Conservation (phyloP, 345 rosid genomes). For the Hypericum perforatum region DNA sequence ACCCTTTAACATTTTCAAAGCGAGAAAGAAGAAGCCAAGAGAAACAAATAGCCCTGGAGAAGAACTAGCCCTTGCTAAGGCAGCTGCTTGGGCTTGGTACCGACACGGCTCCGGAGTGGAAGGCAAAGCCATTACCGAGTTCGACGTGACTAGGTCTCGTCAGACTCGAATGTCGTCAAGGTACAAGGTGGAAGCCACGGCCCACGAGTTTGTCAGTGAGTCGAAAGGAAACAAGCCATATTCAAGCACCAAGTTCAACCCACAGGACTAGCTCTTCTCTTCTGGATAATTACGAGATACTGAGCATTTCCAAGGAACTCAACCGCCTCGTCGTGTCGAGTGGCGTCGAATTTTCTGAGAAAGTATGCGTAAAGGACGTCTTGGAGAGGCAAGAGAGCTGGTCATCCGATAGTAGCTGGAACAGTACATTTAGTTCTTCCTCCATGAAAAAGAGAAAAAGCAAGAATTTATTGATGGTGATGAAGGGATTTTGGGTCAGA, state of each 20-base stretch:
- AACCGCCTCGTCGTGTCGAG: slow-evolving; percentile 22
- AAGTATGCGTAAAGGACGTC: neutral
- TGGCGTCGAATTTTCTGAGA: slow-evolving; percentile 9
- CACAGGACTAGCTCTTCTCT: slow-evolving; percentile 19
- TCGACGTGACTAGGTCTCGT: slow-evolving; percentile 14
- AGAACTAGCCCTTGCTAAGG: slow-evolving; percentile 40
- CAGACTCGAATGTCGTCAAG: slow-evolving; percentile 42
- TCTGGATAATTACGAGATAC: slow-evolving; percentile 40
- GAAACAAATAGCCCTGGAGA: slow-evolving; percentile 13
- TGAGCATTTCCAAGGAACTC: slow-evolving; percentile 37
- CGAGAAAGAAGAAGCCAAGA: slow-evolving; percentile 11
- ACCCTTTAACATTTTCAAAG: slow-evolving; percentile 15
- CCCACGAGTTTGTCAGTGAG: slow-evolving; percentile 5
- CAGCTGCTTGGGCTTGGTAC: slow-evolving; percentile 97
- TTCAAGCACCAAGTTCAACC: too few species aligned
- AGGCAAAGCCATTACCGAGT: slow-evolving; percentile 28
- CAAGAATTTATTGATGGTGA: slow-evolving; percentile 8
- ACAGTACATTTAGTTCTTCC: neutral
- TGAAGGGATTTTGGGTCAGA: slow-evolving; percentile 20
- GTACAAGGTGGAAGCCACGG: slow-evolving; percentile 59
- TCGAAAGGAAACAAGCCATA: too few species aligned
- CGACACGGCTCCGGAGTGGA: slow-evolving; percentile 36
- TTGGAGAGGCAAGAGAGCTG: neutral
- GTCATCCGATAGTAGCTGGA: neutral
- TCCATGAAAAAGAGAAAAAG: slow-evolving; percentile 15